Evolutionary conservation across 805 yeast genomes (phyloP).

Genomic region (Wickerhamomyces tratensis): DNA sequence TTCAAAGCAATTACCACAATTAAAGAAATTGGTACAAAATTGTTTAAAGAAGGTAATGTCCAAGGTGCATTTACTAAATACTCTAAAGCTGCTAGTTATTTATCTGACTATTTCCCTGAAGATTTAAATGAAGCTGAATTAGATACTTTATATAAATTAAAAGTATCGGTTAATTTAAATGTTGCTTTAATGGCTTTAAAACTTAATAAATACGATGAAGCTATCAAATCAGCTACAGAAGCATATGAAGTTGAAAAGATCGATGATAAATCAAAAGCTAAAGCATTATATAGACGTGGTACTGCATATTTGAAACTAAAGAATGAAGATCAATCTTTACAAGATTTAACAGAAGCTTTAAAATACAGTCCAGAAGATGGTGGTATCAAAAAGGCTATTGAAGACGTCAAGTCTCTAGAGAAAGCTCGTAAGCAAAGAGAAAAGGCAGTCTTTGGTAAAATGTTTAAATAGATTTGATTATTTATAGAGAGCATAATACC

Average conservation of each 20-base stretch:
- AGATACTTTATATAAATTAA: slow-evolving; percentile 39
- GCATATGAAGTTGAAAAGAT: slow-evolving; percentile 53
- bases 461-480: slow-evolving; percentile 30
- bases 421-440: slow-evolving; percentile 55
- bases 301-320: slow-evolving; percentile 54
- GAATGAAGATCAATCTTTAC: slow-evolving; percentile 62
- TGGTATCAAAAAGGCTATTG: slow-evolving; percentile 56
- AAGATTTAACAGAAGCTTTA: slow-evolving; percentile 57
- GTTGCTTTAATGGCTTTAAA: slow-evolving; percentile 69
- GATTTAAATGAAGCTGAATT: slow-evolving; percentile 48
- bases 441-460: slow-evolving; percentile 65
- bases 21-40: slow-evolving; percentile 70
- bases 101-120: slow-evolving; percentile 67
- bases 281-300: slow-evolving; percentile 84
- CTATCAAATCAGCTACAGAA: slow-evolving; percentile 49
- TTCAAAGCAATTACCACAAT: slow-evolving; percentile 53
- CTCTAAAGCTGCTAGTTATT: slow-evolving; percentile 58
- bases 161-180: slow-evolving; percentile 59
- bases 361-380: slow-evolving; percentile 59
- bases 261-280: slow-evolving; percentile 64
- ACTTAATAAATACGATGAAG: slow-evolving; percentile 41
- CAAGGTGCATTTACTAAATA: slow-evolving; percentile 58
- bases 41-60: slow-evolving; percentile 56
- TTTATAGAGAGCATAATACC: too few species aligned
- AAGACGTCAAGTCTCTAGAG: slow-evolving; percentile 43